These are phyloP conservation scores for Vigna reflexopilosa DNA, from an alignment of 306 rosid species.

Conservation along the genomic window DNA sequence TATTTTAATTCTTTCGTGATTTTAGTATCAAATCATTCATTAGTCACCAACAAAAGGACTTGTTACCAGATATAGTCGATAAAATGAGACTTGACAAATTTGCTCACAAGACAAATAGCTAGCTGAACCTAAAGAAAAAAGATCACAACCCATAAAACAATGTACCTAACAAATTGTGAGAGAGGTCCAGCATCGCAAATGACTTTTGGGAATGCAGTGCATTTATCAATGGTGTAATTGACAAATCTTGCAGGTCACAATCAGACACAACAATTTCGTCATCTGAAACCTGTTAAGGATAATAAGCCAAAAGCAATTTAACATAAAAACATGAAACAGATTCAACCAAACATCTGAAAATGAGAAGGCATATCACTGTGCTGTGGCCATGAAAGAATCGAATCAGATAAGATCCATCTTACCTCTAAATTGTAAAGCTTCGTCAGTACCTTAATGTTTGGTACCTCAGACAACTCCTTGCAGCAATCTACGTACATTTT, in stretches of 20 bases:
- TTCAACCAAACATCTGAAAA: conserved; percentile 23
- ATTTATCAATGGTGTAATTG: conserved; percentile 81
- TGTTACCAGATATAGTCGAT: neutral
- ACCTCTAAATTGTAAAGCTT: conserved; percentile 93
- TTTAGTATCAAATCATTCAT: conserved; percentile 14
- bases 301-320: conserved; percentile 33
- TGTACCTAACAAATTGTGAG: conserved; percentile 90
- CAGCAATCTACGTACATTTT: conserved; percentile 78
- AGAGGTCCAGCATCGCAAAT: conserved; percentile 86
- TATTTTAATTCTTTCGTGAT: neutral
- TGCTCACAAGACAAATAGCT: conserved; percentile 15
- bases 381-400: conserved; percentile 11
- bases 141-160: conserved; percentile 18
- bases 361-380: conserved; percentile 23
- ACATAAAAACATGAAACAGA: neutral
- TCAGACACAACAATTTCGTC: conserved; percentile 84
- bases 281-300: conserved; percentile 73
- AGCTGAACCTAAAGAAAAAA: conserved; percentile 30
- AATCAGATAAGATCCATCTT: conserved; percentile 37
- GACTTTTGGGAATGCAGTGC: conserved; percentile 73
- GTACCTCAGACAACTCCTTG: conserved; percentile 72
- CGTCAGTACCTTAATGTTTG: conserved; percentile 78
- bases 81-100: conserved; percentile 32
- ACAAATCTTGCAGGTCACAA: conserved; percentile 89
- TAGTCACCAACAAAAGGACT: conserved; percentile 31